phyloP scores from a whole-genome alignment of 2,329 filamentous ascomycete species.

The Xylariaceae sp. region DNA sequence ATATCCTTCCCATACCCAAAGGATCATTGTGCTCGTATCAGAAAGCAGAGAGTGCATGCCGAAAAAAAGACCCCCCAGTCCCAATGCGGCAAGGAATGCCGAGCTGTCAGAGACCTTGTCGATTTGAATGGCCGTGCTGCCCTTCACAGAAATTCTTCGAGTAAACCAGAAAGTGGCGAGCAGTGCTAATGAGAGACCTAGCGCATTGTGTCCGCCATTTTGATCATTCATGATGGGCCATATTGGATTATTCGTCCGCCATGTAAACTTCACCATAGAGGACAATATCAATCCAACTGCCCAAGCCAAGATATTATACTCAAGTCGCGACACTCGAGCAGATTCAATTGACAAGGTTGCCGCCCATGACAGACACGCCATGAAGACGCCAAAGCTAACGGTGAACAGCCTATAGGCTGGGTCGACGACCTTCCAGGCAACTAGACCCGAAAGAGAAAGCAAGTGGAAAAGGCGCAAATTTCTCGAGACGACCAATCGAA shows the following conservation, averaged over 20 bases:
- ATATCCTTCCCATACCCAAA: slow-evolving; percentile 97
- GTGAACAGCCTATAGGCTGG: slow-evolving; percentile 76
- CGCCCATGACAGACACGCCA: slow-evolving; percentile 80
- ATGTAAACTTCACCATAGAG: slow-evolving; percentile 87
- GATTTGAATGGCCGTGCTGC: slow-evolving; percentile 29
- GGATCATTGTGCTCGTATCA: slow-evolving; percentile 97
- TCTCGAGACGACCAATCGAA: slow-evolving; percentile 66
- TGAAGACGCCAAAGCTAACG: slow-evolving; percentile 75
- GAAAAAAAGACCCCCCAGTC: slow-evolving; percentile 82
- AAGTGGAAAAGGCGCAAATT: slow-evolving; percentile 72
- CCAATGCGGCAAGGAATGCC: slow-evolving; percentile 68
- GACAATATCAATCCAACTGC: slow-evolving; percentile 79
- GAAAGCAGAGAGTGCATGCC: slow-evolving; percentile 88
- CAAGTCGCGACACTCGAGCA: slow-evolving; percentile 69
- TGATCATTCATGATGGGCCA: slow-evolving; percentile 90
- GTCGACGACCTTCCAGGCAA: slow-evolving; percentile 72
- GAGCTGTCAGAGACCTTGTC: slow-evolving; percentile 54
- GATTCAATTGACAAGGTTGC: slow-evolving; percentile 79
- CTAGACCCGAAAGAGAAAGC: slow-evolving; percentile 72
- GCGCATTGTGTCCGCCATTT: slow-evolving; percentile 91
- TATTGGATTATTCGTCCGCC: slow-evolving; percentile 90
- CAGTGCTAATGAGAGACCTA: slow-evolving; percentile 72
- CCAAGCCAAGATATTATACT: slow-evolving; percentile 79
- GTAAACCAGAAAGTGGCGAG: slow-evolving; percentile 75
- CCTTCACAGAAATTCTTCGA: slow-evolving; percentile 55